Percentiles rank a stretch among this genome's conserved stretches.
Evolutionary conservation across 1,284 basidiomycete genomes (phyloP).

Genomic region (Entoloma clypeatum): DNA sequence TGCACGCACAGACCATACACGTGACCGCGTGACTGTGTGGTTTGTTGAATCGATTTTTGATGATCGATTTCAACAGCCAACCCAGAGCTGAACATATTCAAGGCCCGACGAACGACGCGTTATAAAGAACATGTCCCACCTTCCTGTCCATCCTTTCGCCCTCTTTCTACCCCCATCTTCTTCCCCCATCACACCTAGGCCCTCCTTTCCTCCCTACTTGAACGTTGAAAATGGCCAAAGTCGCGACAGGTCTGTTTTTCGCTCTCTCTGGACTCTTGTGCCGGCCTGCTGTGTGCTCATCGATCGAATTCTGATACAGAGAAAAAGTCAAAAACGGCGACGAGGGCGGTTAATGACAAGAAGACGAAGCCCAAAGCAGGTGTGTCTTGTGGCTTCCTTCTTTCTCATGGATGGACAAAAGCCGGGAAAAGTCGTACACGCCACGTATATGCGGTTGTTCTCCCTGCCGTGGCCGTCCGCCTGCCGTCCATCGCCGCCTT

Average conservation of each 20-base stretch:
- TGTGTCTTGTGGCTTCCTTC: conserved; percentile 1
- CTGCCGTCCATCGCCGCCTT: too few relatives aligned
- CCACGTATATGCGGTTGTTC: not conserved
- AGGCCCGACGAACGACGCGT: conserved; percentile 17
- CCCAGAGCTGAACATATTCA: too few relatives aligned
- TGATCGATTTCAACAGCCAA: too few relatives aligned
- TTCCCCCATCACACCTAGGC: conserved; percentile 4
- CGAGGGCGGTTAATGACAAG: conserved; percentile 44
- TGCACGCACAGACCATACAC: too few relatives aligned
- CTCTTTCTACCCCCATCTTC: conserved; percentile 11
- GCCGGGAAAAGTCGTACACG: not conserved
- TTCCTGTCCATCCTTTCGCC: conserved; percentile 11
- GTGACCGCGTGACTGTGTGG: too few relatives aligned
- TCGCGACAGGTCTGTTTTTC: conserved; percentile 27
- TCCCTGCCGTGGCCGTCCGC: not conserved
- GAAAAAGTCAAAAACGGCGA: conserved; percentile 49
- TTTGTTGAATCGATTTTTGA: too few relatives aligned
- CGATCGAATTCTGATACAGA: conserved; percentile 26
- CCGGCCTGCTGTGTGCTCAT: conserved; percentile 2
- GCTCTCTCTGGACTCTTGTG: conserved; percentile 1
- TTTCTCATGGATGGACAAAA: not conserved
- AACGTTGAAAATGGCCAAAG: conserved; percentile 37
- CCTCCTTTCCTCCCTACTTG: too few relatives aligned
- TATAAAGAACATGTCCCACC: conserved; percentile 15
- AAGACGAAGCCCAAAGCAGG: conserved; percentile 25